These are phyloP conservation scores for Musa troglodytarum DNA, from an alignment of 176 grass and related monocot species.

Conservation along the genomic window DNA sequence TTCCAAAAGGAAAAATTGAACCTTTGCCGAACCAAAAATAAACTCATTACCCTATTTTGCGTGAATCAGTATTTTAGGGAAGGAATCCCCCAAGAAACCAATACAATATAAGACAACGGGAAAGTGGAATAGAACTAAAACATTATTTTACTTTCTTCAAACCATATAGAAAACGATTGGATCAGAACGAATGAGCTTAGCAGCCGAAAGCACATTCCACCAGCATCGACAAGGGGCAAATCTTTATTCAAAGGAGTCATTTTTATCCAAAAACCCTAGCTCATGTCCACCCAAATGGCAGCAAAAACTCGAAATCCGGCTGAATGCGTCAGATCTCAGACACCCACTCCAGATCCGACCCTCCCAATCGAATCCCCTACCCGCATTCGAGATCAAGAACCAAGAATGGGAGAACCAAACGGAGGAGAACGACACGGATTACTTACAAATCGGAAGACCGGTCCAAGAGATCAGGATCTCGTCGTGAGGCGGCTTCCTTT, in stretches of 20 bases:
- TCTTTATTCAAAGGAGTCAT: not conserved
- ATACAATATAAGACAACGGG: not conserved
- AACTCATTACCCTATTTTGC: not conserved
- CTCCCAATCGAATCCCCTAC: not conserved
- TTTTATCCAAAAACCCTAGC: not conserved
- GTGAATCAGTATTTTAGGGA: conserved; percentile 1
- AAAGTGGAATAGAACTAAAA: not conserved
- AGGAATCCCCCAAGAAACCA: not conserved
- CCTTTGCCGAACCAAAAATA: not conserved
- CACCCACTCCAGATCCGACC: not conserved
- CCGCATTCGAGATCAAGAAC: not conserved
- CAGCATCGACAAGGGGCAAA: not conserved
- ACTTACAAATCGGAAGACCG: not conserved
- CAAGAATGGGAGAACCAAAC: not conserved
- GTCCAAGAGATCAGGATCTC: not conserved
- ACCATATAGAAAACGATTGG: not conserved
- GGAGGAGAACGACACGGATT: not conserved
- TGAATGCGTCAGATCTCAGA: not conserved
- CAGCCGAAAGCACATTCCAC: conserved; percentile 1
- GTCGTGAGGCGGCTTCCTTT: not conserved
- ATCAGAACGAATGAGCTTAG: not conserved
- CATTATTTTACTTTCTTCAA: not conserved
- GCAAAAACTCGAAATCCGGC: conserved; percentile 1
- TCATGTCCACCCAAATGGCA: not conserved
- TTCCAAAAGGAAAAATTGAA: too few species aligned